Evolutionary conservation across 2,329 filamentous ascomycete genomes (phyloP).

Genomic region (Pseudopithomyces chartarum): DNA sequence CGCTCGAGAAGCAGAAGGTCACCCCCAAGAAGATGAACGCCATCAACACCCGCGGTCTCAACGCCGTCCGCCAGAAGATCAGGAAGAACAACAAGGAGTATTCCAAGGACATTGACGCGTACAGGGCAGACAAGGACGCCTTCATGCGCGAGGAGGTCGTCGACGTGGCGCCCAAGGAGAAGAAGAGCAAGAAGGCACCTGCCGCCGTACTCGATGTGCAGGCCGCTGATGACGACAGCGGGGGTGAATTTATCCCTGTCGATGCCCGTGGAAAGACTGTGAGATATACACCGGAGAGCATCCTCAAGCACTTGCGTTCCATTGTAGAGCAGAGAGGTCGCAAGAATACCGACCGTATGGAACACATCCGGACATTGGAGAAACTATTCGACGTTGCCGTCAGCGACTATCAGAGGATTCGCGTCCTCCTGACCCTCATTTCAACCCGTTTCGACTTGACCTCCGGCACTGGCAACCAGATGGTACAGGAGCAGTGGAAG

Average conservation of each 20-base stretch:
- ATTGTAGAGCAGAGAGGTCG: conserved; percentile 97
- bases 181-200: conserved; percentile 54
- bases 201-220: conserved; percentile 56
- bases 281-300: conserved; percentile 94
- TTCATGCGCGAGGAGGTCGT: conserved; percentile 89
- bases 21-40: conserved; percentile 99
- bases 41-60: conserved; percentile 89
- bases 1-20: conserved; percentile 93
- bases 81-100: conserved; percentile 99
- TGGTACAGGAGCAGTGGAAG: conserved; percentile 98
- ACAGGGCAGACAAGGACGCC: conserved; percentile 80
- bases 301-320: conserved; percentile 91
- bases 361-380: conserved; percentile 98
- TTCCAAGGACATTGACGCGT: conserved; percentile 83
- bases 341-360: conserved; percentile 94
- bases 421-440: conserved; percentile 87
- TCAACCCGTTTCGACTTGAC: conserved; percentile 94
- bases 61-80: conserved; percentile 96
- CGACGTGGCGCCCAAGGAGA: conserved; percentile 60
- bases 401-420: conserved; percentile 91
- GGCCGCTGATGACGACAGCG: conserved; percentile 63
- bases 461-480: conserved; percentile 76
- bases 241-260: conserved; percentile 88
- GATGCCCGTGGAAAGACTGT: conserved; percentile 87
- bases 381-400: conserved; percentile 87